Evolutionary conservation across 208 protist genomes (phyloP).

Genomic region (Jaenimonas drosophilae): DNA sequence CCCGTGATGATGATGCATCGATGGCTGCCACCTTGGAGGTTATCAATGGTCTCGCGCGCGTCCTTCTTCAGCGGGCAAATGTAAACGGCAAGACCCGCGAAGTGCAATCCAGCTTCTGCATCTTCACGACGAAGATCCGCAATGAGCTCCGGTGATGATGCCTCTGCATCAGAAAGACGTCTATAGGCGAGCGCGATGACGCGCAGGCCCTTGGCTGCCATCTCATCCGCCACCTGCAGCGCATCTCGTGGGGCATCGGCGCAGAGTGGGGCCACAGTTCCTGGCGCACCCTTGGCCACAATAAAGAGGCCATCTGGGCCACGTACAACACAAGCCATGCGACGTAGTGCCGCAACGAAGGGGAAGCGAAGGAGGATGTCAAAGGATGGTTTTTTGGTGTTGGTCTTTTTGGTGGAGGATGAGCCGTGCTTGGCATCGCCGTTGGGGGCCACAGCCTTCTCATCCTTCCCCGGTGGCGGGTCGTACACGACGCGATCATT

Average conservation of each 20-base stretch:
- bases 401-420: slow-evolving; percentile 1
- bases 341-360: slow-evolving; percentile 92
- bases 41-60: slow-evolving; percentile 68
- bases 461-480: slow-evolving; percentile 16
- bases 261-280: slow-evolving; percentile 89
- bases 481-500: slow-evolving; percentile 70
- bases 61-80: slow-evolving; percentile 93
- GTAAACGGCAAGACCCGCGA: slow-evolving; percentile 96
- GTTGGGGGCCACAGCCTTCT: slow-evolving; percentile 1
- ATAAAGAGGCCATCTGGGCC: slow-evolving; percentile 55
- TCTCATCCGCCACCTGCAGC: slow-evolving; percentile 65
- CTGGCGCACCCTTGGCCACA: slow-evolving; percentile 94
- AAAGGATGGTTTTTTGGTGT: slow-evolving; percentile 18
- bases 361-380: slow-evolving; percentile 88
- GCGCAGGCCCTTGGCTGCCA: slow-evolving; percentile 87
- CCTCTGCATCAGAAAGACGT: slow-evolving; percentile 34
- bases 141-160: slow-evolving; percentile 29
- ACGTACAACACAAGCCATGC: slow-evolving; percentile 92
- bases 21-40: slow-evolving; percentile 75
- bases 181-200: slow-evolving; percentile 96
- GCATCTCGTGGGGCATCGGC: slow-evolving; percentile 69
- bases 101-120: slow-evolving; percentile 88
- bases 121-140: slow-evolving; percentile 59
- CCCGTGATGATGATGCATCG: slow-evolving; percentile 97
- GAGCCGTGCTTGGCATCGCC: slow-evolving; percentile 3